phyloP scores from a whole-genome alignment of 805 yeast genomes.

The Saccharomyces mikatae region DNA sequence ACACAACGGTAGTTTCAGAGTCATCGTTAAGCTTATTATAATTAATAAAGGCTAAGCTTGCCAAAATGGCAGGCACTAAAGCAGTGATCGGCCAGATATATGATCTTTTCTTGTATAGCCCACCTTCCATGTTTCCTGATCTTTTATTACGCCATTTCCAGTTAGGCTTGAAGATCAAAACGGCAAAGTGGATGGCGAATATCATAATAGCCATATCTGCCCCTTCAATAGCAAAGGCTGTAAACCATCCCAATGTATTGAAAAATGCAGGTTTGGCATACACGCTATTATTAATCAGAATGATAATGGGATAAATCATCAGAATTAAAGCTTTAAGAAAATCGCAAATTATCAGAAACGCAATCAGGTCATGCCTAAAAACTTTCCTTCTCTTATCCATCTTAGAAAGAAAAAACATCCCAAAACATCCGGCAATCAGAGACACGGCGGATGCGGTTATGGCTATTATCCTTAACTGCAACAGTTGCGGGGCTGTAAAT shows the following conservation, averaged over 20 bases:
- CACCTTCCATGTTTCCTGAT: conserved; percentile 55
- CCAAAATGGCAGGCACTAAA: conserved; percentile 56
- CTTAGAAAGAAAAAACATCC: conserved; percentile 52
- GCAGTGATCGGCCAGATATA: conserved; percentile 52
- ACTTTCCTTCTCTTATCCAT: conserved; percentile 56
- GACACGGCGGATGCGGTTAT: conserved; percentile 44
- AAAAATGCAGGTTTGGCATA: conserved; percentile 46
- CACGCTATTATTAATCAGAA: conserved; percentile 35
- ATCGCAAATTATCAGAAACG: conserved; percentile 63
- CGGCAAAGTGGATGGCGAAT: conserved; percentile 75
- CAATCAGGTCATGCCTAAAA: conserved; percentile 64
- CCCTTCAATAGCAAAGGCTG: conserved; percentile 74
- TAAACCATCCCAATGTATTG: conserved; percentile 69
- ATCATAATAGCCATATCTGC: conserved; percentile 76
- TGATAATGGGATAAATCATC: conserved; percentile 59
- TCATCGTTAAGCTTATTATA: conserved; percentile 13
- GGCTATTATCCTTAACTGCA: conserved; percentile 34
- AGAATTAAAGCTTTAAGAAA: conserved; percentile 63
- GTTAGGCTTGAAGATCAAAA: conserved; percentile 60
- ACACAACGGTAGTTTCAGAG: conserved; percentile 16
- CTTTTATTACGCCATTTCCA: conserved; percentile 35
- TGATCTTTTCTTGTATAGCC: conserved; percentile 52
- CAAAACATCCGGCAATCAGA: conserved; percentile 45
- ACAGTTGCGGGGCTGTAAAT: conserved; percentile 11
- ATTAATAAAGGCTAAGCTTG: conserved; percentile 61